Evolutionary conservation across 2,329 filamentous ascomycete genomes (phyloP).

Genomic region (Phialophora tarda): DNA sequence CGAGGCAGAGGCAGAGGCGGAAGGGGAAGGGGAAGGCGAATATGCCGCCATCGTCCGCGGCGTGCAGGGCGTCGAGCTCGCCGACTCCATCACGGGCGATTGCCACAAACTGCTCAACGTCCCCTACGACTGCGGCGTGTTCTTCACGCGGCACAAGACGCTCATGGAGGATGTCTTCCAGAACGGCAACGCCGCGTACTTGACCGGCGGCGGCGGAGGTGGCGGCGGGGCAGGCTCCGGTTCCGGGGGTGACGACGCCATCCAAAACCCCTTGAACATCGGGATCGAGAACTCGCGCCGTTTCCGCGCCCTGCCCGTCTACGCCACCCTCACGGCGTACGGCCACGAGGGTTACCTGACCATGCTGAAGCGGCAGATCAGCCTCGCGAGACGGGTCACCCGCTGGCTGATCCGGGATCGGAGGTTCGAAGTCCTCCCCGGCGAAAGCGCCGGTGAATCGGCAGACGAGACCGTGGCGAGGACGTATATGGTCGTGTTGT

Average conservation of each 20-base stretch:
- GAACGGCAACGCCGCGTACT: constrained; percentile 84
- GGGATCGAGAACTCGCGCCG: constrained; percentile 90
- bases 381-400: constrained; percentile 71
- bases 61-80: constrained; percentile 73
- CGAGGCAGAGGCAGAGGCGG: constrained; percentile 45
- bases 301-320: constrained; percentile 88
- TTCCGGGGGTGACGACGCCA: constrained; percentile 44
- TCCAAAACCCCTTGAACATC: constrained; percentile 83
- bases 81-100: constrained; percentile 85
- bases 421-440: constrained; percentile 70
- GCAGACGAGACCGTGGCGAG: constrained; percentile 55
- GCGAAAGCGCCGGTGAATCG: constrained; percentile 38
- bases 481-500: constrained; percentile 75
- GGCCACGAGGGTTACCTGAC: constrained; percentile 70
- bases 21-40: too few relatives aligned
- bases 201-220: constrained; percentile 21
- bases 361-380: constrained; percentile 75
- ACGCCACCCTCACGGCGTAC: constrained; percentile 77
- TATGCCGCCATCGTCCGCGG: constrained; percentile 61
- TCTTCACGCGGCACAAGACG: constrained; percentile 70
- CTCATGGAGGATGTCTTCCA: constrained; percentile 70
- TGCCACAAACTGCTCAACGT: constrained; percentile 94
- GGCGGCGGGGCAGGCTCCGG: constrained; percentile 32
- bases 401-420: constrained; percentile 65
- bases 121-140: constrained; percentile 91